Conservation (phyloP, 768 basidiomycete species). For the Russula earlei region DNA sequence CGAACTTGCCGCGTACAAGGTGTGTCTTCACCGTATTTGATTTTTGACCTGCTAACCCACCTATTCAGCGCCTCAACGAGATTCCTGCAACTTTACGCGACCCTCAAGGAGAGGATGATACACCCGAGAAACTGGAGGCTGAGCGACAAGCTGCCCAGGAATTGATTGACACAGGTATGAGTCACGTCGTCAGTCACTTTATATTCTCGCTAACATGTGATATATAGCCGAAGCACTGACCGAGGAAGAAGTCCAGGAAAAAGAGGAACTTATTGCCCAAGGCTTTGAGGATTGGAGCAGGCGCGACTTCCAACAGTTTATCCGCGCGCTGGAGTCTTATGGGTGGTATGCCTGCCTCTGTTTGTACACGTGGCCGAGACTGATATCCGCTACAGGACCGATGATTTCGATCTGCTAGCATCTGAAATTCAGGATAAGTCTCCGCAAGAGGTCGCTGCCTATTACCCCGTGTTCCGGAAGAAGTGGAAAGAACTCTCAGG, state of each 20-base stretch:
- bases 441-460: conserved; percentile 63
- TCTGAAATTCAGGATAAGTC: conserved; percentile 81
- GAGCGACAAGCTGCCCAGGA: conserved; percentile 74
- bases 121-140: conserved; percentile 75
- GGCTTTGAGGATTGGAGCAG: conserved; percentile 91
- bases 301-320: conserved; percentile 88
- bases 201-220: background rate
- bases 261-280: conserved; percentile 63
- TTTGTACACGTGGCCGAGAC: background rate
- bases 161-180: conserved; percentile 73
- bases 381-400: conserved; percentile 37
- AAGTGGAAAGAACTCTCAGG: conserved; percentile 82
- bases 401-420: conserved; percentile 59
- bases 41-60: background rate
- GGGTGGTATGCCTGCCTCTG: conserved; percentile 52
- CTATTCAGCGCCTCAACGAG: conserved; percentile 49
- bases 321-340: conserved; percentile 65
- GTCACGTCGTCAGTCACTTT: background rate
- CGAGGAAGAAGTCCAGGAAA: conserved; percentile 75
- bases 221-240: conserved; percentile 74
- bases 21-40: conserved; percentile 22
- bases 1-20: conserved; percentile 77
- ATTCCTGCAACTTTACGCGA: conserved; percentile 59
- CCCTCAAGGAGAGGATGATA: conserved; percentile 59
- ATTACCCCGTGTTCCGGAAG: conserved; percentile 79